These are phyloP conservation scores for Alternaria rosae DNA, from an alignment of 2,329 filamentous ascomycete species.

Conservation along the genomic window DNA sequence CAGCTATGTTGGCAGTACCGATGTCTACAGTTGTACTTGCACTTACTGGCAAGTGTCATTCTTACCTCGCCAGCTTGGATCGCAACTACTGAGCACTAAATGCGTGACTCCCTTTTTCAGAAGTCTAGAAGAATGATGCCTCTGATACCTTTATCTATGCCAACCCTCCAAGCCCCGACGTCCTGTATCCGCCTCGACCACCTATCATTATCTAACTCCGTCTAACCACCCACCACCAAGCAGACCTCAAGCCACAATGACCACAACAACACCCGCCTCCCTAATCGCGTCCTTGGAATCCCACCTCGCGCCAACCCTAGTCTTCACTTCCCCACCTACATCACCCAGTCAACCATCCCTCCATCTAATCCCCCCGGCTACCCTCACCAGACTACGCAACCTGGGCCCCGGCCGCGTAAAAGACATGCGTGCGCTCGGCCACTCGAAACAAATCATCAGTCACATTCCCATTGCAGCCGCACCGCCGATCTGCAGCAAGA, in stretches of 20 bases:
- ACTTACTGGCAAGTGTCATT: background rate
- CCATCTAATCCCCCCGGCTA: slow-evolving; percentile 24
- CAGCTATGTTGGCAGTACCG: background rate
- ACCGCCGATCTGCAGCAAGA: slow-evolving; percentile 25
- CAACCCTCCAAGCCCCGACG: background rate
- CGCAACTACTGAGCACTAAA: background rate
- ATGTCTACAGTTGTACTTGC: background rate
- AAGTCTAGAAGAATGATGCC: background rate
- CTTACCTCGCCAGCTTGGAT: background rate
- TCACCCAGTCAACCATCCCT: slow-evolving; percentile 20
- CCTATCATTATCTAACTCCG: background rate
- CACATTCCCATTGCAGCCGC: slow-evolving; percentile 31
- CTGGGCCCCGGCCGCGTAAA: slow-evolving; percentile 30
- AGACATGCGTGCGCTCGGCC: slow-evolving; percentile 32
- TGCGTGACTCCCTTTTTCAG: background rate
- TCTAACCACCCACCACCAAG: background rate
- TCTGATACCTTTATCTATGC: background rate
- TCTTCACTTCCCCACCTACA: slow-evolving; percentile 10
- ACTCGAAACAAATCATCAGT: slow-evolving; percentile 35
- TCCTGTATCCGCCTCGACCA: background rate
- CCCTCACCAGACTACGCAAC: slow-evolving; percentile 33
- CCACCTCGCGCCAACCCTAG: slow-evolving; percentile 27
- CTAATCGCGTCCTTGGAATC: slow-evolving; percentile 39
- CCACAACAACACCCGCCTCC: slow-evolving; percentile 9
- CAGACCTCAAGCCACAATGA: background rate